Percentiles rank a stretch among this genome's conserved stretches.
Evolutionary conservation across 2,329 filamentous ascomycete species (phyloP).

Genomic region (Scedosporium minutisporum): DNA sequence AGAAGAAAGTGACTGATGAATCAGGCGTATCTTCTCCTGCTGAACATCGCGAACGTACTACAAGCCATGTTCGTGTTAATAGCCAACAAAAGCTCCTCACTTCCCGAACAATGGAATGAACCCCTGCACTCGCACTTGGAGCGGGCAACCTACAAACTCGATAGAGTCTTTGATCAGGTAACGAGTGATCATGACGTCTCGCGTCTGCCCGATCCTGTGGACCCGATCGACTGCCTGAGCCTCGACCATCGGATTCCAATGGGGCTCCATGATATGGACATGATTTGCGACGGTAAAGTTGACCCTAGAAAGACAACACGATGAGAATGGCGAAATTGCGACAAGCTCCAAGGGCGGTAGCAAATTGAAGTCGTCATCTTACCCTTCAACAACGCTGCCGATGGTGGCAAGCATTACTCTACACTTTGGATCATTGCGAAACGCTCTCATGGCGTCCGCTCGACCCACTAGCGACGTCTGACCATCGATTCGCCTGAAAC

Average conservation of each 20-base stretch:
- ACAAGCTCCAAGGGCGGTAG: no score
- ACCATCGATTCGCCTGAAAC: slow-evolving; percentile 19
- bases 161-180: slow-evolving; percentile 33
- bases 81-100: not conserved
- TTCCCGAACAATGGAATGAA: not conserved
- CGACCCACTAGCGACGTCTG: slow-evolving; percentile 8
- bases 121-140: no score
- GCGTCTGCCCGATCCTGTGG: slow-evolving; percentile 33
- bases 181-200: slow-evolving; percentile 31
- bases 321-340: no score
- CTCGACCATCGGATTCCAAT: slow-evolving; percentile 46
- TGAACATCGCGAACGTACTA: not conserved
- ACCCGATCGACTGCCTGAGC: slow-evolving; percentile 40
- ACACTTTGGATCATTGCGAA: slow-evolving; percentile 11
- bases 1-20: not conserved
- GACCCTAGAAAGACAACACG: slow-evolving; percentile 18
- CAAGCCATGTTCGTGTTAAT: not conserved
- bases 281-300: slow-evolving; percentile 38
- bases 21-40: not conserved
- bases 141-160: slow-evolving; percentile 26
- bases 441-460: slow-evolving; percentile 8
- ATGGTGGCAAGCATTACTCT: slow-evolving; percentile 21
- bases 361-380: not conserved
- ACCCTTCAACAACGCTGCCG: slow-evolving; percentile 21
- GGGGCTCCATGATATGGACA: slow-evolving; percentile 41